A percentile compares a stretch with the other conserved stretches of the same genome.
Conservation (phyloP, 352 stramenopile species). For the Phytopythium kandeliae region DNA sequence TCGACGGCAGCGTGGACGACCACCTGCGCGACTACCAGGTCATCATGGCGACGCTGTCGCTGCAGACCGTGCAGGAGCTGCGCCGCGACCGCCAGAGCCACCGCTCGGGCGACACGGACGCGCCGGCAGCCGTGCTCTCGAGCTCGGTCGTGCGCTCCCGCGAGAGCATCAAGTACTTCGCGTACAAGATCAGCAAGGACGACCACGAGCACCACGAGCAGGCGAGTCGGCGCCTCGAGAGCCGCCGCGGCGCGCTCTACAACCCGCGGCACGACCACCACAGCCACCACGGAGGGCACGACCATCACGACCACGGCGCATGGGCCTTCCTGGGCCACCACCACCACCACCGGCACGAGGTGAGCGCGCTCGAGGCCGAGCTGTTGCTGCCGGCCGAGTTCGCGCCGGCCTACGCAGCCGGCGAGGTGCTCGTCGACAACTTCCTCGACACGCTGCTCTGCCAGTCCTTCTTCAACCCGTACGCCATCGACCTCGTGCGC, state of each 20-base stretch:
- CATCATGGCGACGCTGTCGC: conserved; percentile 54
- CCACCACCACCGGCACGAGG: neutral
- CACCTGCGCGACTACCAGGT: conserved; percentile 62
- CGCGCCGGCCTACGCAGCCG: conserved; percentile 41
- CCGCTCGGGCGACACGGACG: neutral
- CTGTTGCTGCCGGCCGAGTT: conserved; percentile 26
- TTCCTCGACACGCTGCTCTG: conserved; percentile 60
- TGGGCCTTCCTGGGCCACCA: conserved; percentile 4
- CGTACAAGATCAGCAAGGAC: conserved; percentile 33
- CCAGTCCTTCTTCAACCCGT: conserved; percentile 72
- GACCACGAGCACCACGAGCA: conserved; percentile 15
- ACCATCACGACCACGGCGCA: neutral
- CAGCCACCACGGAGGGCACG: conserved; percentile 5
- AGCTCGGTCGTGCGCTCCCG: conserved; percentile 49
- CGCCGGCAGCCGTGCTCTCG: conserved; percentile 11
- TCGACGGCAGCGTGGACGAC: conserved; percentile 25
- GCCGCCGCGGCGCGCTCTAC: conserved; percentile 1
- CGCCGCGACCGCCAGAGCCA: conserved; percentile 13
- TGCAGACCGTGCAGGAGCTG: conserved; percentile 32
- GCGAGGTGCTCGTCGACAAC: conserved; percentile 54
- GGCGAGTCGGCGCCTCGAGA: neutral
- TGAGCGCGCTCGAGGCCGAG: conserved; percentile 16
- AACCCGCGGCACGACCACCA: conserved; percentile 10
- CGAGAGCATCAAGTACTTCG: conserved; percentile 52
- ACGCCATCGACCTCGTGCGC: conserved; percentile 51